These are phyloP conservation scores for Fomitiporia mediterranea DNA, from an alignment of 1,284 basidiomycete species.

Conservation along the genomic window DNA sequence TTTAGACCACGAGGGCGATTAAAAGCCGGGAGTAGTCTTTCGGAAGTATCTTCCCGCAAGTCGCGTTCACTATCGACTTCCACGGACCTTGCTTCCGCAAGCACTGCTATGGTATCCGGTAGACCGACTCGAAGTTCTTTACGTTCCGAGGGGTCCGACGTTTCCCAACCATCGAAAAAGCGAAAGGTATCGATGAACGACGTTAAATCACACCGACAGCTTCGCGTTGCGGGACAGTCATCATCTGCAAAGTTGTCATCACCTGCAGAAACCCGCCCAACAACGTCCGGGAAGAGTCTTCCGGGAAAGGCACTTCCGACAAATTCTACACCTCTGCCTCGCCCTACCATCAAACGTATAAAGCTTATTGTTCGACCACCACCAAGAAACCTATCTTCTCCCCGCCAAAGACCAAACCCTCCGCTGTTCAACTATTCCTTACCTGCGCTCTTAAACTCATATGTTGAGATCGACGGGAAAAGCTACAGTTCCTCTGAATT, in stretches of 20 bases:
- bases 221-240: neutral
- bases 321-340: neutral
- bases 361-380: slow-evolving; percentile 66
- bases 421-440: slow-evolving; percentile 53
- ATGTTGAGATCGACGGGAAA: slow-evolving; percentile 44
- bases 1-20: neutral
- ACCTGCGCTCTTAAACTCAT: slow-evolving; percentile 55
- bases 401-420: slow-evolving; percentile 55
- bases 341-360: slow-evolving; percentile 48
- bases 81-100: neutral
- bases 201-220: neutral
- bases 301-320: slow-evolving; percentile 13
- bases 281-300: slow-evolving; percentile 13
- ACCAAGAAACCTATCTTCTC: slow-evolving; percentile 57
- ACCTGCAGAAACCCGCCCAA: neutral
- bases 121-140: neutral
- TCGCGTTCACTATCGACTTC: neutral
- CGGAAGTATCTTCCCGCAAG: neutral
- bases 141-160: neutral
- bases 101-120: neutral
- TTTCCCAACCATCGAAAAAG: slow-evolving; percentile 2
- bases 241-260: neutral
- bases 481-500: slow-evolving; percentile 44
- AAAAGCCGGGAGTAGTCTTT: neutral
- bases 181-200: neutral